Conservation (phyloP, 495 filamentous ascomycete species). For the Rhizodiscina lignyota region DNA sequence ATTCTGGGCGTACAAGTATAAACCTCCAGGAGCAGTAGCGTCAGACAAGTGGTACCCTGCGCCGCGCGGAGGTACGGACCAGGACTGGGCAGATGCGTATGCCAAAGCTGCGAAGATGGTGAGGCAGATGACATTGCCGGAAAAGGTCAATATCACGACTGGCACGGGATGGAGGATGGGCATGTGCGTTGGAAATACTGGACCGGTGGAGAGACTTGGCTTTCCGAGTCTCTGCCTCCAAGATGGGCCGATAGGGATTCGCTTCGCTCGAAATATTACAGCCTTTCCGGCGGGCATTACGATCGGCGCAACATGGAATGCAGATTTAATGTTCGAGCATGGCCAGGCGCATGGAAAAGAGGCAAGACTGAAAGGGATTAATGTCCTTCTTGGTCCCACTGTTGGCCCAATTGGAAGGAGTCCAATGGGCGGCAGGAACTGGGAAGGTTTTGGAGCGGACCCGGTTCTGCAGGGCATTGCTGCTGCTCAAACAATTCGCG, state of each 20-base stretch:
- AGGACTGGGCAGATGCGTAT: conserved; percentile 64
- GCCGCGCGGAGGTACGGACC: conserved; percentile 60
- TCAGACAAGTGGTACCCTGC: conserved; percentile 75
- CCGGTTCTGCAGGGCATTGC: conserved; percentile 58
- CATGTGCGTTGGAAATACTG: conserved; percentile 78
- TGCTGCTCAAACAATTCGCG: conserved; percentile 49
- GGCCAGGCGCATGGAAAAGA: conserved; percentile 54
- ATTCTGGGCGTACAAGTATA: conserved; percentile 19
- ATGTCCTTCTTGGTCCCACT: conserved; percentile 59
- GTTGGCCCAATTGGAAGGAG: conserved; percentile 68
- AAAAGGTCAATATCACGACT: conserved; percentile 92
- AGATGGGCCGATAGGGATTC: conserved; percentile 72
- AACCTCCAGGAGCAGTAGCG: conserved; percentile 23
- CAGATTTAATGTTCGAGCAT: conserved; percentile 55
- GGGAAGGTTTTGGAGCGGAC: conserved; percentile 75
- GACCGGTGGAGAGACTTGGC: conserved; percentile 27
- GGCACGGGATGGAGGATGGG: conserved; percentile 87
- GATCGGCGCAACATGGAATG: conserved; percentile 77
- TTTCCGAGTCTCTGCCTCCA: conserved; percentile 84
- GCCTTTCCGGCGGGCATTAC: conserved; percentile 77
- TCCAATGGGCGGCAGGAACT: conserved; percentile 78
- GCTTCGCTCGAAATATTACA: conserved; percentile 59
- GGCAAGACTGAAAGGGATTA: conserved; percentile 52
- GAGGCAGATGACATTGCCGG: conserved; percentile 62
- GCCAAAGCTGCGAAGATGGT: conserved; percentile 67